These are phyloP conservation scores for Hortiboletus flavorubellus DNA, from an alignment of 768 basidiomycete genomes.

Conservation along the genomic window DNA sequence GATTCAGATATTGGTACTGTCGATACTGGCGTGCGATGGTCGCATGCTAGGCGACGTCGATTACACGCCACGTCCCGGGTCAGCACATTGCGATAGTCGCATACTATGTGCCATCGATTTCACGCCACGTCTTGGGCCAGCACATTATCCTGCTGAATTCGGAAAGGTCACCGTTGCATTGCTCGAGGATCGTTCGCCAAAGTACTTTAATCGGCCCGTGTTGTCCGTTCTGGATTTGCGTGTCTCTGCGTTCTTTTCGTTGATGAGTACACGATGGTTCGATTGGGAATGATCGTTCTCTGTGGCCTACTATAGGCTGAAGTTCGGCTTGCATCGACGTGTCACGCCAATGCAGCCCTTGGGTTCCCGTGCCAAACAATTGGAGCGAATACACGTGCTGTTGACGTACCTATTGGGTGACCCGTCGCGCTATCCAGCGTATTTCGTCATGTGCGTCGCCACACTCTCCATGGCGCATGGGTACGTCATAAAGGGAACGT, in stretches of 20 bases:
- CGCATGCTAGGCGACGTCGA: too few species aligned
- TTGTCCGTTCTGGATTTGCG: constrained; percentile 4
- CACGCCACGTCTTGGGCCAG: constrained; percentile 36
- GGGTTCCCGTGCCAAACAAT: constrained; percentile 15
- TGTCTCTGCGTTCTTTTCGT: background rate
- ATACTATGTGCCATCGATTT: constrained; percentile 8
- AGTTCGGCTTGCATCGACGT: constrained; percentile 23
- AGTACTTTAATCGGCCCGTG: constrained; percentile 39
- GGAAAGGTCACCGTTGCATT: constrained; percentile 44
- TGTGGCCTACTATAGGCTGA: constrained; percentile 19
- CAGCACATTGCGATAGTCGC: too few species aligned
- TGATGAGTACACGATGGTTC: constrained; percentile 11
- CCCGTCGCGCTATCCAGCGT: background rate
- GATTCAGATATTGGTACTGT: too few species aligned
- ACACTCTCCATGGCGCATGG: constrained; percentile 4
- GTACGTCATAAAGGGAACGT: constrained; percentile 5
- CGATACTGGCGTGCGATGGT: too few species aligned
- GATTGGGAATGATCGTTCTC: constrained; percentile 15
- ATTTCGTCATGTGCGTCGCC: background rate
- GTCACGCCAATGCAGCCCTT: constrained; percentile 10
- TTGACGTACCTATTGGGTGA: constrained; percentile 4
- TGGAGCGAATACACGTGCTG: constrained; percentile 11
- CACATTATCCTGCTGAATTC: constrained; percentile 50
- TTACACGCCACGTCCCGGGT: too few species aligned
- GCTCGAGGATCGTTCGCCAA: constrained; percentile 48